Evolutionary conservation across 139 green algal genomes (phyloP), one percentile per base, ranked within the genome.

Genomic region (Chlamydomonas schloesseri): DNA sequence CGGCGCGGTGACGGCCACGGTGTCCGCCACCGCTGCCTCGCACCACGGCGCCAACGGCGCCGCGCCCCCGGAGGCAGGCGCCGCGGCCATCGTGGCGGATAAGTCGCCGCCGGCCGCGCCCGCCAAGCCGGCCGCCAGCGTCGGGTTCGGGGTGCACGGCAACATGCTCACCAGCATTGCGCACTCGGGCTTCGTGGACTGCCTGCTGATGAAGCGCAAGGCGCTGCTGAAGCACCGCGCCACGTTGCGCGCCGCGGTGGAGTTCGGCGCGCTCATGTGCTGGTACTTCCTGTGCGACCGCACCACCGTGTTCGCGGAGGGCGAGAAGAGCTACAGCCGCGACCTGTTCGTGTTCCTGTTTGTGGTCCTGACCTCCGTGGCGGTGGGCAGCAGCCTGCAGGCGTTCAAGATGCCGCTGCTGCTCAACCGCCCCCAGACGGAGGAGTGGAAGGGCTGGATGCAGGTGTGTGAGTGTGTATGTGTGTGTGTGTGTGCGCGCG

Each of bases 391-490:
- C 26, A 91, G 87, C 3, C 57, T 96, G 33, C 68, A 73, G 46
- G 47, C 86, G 0, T 78, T 88, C 73, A 95, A 95, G 78, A 87
- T 89, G 50, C 87, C 92, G 9, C 83, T 94, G 62, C 88, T 98
- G 84, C 93, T 99, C 31, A 98, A 98, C 86, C 92, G 97, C 31
- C 91, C 96, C n/a, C 97, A 99, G 89, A 99, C 97, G 11, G 97
- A 99, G 90, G 97, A 99, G 87, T 99, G 97, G 97, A 99, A 99
- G 90, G 96, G 96, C 31, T 98, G 96, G 96, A 98, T 98, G 96
- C 96, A 98, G 91, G 95, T 98, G 76, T n/a, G 83, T 73, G 11
- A 42, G 70, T 58, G 73, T 67, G 3, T 8, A 9, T 14, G 29
- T 46, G 28, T n/a, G n/a, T n/a, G n/a, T n/a, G n/a, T n/a, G n/a